Evolutionary conservation across 2,329 filamentous ascomycete species (phyloP).

Genomic region (Diaporthe vaccinii): DNA sequence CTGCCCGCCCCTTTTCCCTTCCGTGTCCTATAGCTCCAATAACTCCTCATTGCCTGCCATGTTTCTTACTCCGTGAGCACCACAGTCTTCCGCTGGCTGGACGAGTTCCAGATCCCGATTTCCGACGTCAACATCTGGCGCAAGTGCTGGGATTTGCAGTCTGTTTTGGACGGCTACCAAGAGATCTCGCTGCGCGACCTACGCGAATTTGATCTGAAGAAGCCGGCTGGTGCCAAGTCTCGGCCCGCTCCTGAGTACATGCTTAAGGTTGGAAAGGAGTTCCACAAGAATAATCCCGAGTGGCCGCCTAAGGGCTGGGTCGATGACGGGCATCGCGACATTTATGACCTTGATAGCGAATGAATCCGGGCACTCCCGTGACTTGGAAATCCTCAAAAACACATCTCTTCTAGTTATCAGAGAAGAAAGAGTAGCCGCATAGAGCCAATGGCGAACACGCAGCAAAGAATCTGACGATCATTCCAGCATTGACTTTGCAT

Average conservation of each 20-base stretch:
- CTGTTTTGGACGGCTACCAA: not conserved
- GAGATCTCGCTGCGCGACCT: not conserved
- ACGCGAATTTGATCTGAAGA: not conserved
- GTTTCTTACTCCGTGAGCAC: not conserved
- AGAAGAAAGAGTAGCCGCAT: too few relatives aligned
- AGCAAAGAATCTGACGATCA: too few relatives aligned
- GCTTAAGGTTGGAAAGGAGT: not conserved
- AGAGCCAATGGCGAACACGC: too few relatives aligned
- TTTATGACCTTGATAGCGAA: not conserved
- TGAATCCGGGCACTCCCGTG: too few relatives aligned
- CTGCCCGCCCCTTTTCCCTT: too few relatives aligned
- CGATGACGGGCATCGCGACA: not conserved
- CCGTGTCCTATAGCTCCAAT: accelerated
- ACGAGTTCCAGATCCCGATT: not conserved
- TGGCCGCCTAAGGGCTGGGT: not conserved
- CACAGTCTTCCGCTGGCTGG: not conserved
- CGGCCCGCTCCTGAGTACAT: not conserved
- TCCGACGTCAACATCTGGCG: not conserved
- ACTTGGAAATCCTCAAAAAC: too few relatives aligned
- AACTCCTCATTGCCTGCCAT: accelerated
- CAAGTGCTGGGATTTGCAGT: not conserved
- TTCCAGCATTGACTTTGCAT: too few relatives aligned
- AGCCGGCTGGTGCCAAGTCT: not conserved
- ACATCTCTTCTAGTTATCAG: too few relatives aligned
- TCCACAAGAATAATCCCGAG: not conserved